phyloP scores from a whole-genome alignment of 1,139 yeast genomes.

The Suhomyces guaymorum region DNA sequence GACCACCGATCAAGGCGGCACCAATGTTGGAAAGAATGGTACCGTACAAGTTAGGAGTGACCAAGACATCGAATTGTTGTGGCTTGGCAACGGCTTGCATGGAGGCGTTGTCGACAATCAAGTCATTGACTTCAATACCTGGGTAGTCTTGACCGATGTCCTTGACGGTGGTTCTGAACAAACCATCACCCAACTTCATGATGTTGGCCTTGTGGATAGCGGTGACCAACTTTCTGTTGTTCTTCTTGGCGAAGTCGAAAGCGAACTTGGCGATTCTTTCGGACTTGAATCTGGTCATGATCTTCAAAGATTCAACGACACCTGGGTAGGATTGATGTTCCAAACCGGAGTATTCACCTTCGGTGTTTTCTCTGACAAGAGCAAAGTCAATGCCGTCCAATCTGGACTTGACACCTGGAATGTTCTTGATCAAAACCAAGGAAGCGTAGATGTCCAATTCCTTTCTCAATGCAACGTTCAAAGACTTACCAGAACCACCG shows the following conservation, averaged over 20 bases:
- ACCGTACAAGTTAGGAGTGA: conserved; percentile 98
- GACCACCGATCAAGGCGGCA: conserved; percentile 98
- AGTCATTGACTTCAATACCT: conserved; percentile 78
- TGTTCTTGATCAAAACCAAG: conserved; percentile 86
- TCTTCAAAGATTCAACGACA: conserved; percentile 94
- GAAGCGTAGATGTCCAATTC: conserved; percentile 95
- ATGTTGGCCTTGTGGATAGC: conserved; percentile 99
- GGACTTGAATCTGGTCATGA: conserved; percentile 90
- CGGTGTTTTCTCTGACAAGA: conserved; percentile 93
- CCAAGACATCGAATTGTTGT: conserved; percentile 96
- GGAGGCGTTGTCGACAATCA: conserved; percentile 98
- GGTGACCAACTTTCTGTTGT: conserved; percentile 89
- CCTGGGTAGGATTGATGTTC: conserved; percentile 98
- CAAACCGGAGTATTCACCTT: conserved; percentile 98
- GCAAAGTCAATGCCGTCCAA: conserved; percentile 88
- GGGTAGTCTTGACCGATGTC: conserved; percentile 91
- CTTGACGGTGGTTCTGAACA: conserved; percentile 92
- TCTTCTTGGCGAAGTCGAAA: conserved; percentile 89
- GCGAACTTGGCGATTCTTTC: conserved; percentile 98
- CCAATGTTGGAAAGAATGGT: conserved; percentile 96
- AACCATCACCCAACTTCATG: conserved; percentile 98
- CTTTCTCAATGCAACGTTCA: conserved; percentile 95
- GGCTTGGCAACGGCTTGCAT: conserved; percentile 99
- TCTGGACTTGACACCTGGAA: conserved; percentile 92
- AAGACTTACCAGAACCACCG: conserved; percentile 57